A percentile compares a stretch with the other conserved stretches of the same genome.
Conservation (phyloP, 1,284 basidiomycete species). For the Pyrrhoderma lamaoense region DNA sequence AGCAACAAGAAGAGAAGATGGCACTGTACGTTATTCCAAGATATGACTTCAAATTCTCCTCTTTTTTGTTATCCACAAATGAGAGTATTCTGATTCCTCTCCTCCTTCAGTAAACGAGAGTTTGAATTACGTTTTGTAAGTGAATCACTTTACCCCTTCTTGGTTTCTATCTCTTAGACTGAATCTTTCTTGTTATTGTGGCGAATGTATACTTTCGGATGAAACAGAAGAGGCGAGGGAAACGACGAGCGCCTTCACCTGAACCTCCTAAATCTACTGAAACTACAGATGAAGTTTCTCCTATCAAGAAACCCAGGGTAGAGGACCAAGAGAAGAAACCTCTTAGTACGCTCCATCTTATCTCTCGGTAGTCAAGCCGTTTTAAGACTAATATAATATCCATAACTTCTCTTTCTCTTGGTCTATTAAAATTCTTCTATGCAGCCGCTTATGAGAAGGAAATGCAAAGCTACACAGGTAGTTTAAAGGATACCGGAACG, state of each 20-base stretch:
- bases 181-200: background rate
- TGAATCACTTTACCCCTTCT: constrained; percentile 21
- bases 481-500: constrained; percentile 34
- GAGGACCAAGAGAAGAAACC: constrained; percentile 30
- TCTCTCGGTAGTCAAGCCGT: too few species aligned
- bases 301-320: constrained; percentile 31
- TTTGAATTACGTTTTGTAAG: constrained; percentile 60
- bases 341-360: constrained; percentile 25
- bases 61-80: constrained; percentile 1
- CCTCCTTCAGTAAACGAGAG: constrained; percentile 40
- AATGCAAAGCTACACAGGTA: constrained; percentile 30
- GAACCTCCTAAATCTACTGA: constrained; percentile 28
- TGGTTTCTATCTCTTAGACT: background rate
- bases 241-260: constrained; percentile 40
- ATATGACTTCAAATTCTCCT: constrained; percentile 31
- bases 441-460: constrained; percentile 32
- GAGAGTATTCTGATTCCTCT: constrained; percentile 5
- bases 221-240: constrained; percentile 51
- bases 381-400: too few species aligned
- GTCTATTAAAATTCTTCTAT: background rate
- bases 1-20: constrained; percentile 42
- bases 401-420: background rate
- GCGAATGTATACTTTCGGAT: background rate
- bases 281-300: constrained; percentile 24
- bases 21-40: constrained; percentile 15